phyloP scores from a whole-genome alignment of 2,329 filamentous ascomycete genomes.

The Arthrobotrys iridis region DNA sequence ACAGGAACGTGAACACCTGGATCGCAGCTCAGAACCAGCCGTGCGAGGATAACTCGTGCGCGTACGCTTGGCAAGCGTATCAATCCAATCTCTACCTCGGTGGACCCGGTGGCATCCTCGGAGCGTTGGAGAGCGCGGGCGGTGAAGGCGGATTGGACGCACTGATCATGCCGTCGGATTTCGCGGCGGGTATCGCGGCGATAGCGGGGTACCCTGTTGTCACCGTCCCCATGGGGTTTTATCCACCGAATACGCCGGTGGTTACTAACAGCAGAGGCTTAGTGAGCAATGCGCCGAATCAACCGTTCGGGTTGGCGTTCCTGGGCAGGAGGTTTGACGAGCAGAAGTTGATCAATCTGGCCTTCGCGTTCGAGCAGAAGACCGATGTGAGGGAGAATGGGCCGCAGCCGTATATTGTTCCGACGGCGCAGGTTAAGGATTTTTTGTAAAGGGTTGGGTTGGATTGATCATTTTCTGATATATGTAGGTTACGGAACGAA shows the following conservation, averaged over 20 bases:
- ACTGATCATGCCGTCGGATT: slow-evolving; percentile 29
- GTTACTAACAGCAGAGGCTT: slow-evolving; percentile 8
- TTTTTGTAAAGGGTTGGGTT: slow-evolving; percentile 32
- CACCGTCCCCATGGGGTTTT: slow-evolving; percentile 40
- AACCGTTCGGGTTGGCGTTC: slow-evolving; percentile 33
- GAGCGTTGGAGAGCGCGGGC: slow-evolving; percentile 22
- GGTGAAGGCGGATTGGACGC: slow-evolving; percentile 33
- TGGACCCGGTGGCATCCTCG: slow-evolving; percentile 36
- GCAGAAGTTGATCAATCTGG: slow-evolving; percentile 40
- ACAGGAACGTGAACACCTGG: slow-evolving; percentile 38
- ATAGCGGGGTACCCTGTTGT: slow-evolving; percentile 39
- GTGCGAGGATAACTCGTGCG: slow-evolving; percentile 40
- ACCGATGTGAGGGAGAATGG: slow-evolving; percentile 33
- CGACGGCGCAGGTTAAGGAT: slow-evolving; percentile 24
- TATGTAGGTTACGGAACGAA: too few species aligned
- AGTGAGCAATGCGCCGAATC: slow-evolving; percentile 20
- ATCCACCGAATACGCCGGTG: slow-evolving; percentile 6
- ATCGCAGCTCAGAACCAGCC: slow-evolving; percentile 19
- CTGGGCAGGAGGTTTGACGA: slow-evolving; percentile 38
- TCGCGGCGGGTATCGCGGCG: slow-evolving; percentile 26
- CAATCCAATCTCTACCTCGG: slow-evolving; percentile 33
- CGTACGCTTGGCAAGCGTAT: slow-evolving; percentile 17
- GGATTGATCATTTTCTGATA: too few species aligned
- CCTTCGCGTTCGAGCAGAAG: slow-evolving; percentile 46
- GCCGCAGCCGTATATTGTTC: slow-evolving; percentile 23